These are phyloP conservation scores for Macrolepiota albuminosa DNA, from an alignment of 768 basidiomycete genomes.

Conservation along the genomic window DNA sequence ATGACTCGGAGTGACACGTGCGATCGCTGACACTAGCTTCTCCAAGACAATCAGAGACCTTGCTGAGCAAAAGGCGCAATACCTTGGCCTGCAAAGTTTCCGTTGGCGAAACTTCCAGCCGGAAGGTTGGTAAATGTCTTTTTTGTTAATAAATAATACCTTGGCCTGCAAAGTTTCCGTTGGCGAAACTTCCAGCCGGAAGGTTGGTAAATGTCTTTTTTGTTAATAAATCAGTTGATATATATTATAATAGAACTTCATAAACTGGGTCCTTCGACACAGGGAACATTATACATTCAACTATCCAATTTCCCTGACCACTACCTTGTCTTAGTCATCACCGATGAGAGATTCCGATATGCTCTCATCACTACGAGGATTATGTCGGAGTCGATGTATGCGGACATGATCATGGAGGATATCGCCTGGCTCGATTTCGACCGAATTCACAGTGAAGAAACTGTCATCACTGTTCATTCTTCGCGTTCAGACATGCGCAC, in stretches of 20 bases:
- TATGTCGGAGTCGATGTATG: slow-evolving; percentile 48
- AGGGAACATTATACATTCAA: slow-evolving; percentile 70
- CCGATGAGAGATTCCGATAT: slow-evolving; percentile 72
- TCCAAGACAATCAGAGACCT: slow-evolving; percentile 81
- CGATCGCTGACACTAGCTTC: slow-evolving; percentile 1
- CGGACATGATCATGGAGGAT: slow-evolving; percentile 66
- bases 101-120: slow-evolving; percentile 60
- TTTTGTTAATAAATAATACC: slow-evolving; percentile 32
- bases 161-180: slow-evolving; percentile 72
- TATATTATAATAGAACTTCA: slow-evolving; percentile 44
- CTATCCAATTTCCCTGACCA: slow-evolving; percentile 73
- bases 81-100: slow-evolving; percentile 77
- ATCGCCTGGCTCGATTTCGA: slow-evolving; percentile 75
- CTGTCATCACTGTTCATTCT: slow-evolving; percentile 16
- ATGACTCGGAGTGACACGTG: neutral
- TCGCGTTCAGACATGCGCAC: slow-evolving; percentile 18
- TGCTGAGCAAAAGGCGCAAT: slow-evolving; percentile 80
- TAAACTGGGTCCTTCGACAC: slow-evolving; percentile 64
- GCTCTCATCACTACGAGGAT: slow-evolving; percentile 71
- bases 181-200: slow-evolving; percentile 61
- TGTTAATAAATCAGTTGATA: no score
- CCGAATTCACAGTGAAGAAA: slow-evolving; percentile 52
- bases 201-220: slow-evolving; percentile 42
- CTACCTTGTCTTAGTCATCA: slow-evolving; percentile 81
- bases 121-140: slow-evolving; percentile 43